Evolutionary conservation across 1,139 yeast species (phyloP).

Genomic region (Lodderomyces theae): DNA sequence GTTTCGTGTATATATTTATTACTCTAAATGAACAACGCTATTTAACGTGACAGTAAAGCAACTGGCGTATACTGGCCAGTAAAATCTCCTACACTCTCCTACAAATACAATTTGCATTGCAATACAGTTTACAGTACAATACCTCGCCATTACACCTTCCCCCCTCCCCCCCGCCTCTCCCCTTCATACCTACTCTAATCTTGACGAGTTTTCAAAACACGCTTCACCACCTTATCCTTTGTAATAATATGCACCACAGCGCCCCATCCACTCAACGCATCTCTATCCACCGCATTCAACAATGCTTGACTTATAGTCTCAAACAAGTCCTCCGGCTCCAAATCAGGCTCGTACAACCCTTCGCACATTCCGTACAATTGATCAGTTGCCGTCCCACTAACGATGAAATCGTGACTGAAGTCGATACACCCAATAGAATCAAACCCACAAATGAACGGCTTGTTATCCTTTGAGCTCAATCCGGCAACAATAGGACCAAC

Average conservation of each 20-base stretch:
- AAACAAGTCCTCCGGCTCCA: conserved; percentile 93
- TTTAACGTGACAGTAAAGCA: not conserved
- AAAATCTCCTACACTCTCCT: not conserved
- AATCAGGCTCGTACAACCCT: conserved; percentile 87
- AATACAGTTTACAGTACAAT: no score
- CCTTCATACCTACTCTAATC: conserved; percentile 48
- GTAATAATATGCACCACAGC: conserved; percentile 91
- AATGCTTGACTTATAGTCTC: conserved; percentile 95
- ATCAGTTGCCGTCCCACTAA: conserved; percentile 95
- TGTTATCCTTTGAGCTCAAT: conserved; percentile 69
- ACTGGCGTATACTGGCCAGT: not conserved
- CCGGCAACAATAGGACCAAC: conserved; percentile 98
- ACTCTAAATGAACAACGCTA: not conserved
- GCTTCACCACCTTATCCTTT: conserved; percentile 85
- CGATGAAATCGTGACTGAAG: conserved; percentile 91
- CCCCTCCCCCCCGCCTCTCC: not conserved
- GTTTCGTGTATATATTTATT: conserved; percentile 7
- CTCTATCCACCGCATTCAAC: conserved; percentile 94
- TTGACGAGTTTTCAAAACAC: conserved; percentile 90
- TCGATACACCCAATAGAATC: conserved; percentile 97
- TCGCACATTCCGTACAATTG: conserved; percentile 99
- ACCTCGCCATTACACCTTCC: no score
- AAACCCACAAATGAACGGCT: conserved; percentile 93
- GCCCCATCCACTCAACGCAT: conserved; percentile 98
- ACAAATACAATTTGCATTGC: no score